Percentiles rank a stretch among this genome's conserved stretches.
These are phyloP conservation scores for Sugiyamaella lignohabitans DNA, from an alignment of 805 yeast genomes.

Conservation along the genomic window DNA sequence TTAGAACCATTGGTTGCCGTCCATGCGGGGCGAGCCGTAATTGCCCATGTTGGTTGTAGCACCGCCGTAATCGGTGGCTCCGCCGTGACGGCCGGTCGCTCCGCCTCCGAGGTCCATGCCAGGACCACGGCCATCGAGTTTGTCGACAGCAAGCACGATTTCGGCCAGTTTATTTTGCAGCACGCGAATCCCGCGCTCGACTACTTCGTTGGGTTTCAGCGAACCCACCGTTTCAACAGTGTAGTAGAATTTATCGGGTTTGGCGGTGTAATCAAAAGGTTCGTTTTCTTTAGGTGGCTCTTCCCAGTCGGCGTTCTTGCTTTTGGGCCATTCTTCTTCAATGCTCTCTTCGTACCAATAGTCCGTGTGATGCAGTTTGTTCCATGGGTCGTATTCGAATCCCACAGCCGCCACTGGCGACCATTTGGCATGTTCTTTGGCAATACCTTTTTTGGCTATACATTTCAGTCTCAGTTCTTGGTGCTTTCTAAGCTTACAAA, in stretches of 20 bases:
- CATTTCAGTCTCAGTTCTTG: constrained; percentile 87
- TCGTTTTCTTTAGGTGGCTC: constrained; percentile 90
- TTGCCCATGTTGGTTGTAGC: background rate
- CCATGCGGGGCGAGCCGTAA: background rate
- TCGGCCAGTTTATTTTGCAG: constrained; percentile 88
- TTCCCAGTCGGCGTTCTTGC: constrained; percentile 88
- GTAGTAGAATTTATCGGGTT: constrained; percentile 74
- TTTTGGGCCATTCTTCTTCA: constrained; percentile 88
- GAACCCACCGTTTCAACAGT: constrained; percentile 92
- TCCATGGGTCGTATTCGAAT: constrained; percentile 99
- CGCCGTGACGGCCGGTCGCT: background rate
- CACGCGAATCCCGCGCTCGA: constrained; percentile 74
- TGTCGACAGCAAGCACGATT: constrained; percentile 61
- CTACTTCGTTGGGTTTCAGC: constrained; percentile 83
- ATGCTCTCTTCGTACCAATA: constrained; percentile 92
- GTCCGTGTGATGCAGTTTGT: constrained; percentile 90
- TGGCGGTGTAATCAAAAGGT: constrained; percentile 74
- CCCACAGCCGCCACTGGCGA: constrained; percentile 94
- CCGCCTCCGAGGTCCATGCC: constrained; percentile 2
- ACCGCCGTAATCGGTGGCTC: background rate
- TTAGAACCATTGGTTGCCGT: background rate
- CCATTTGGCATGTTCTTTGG: constrained; percentile 99
- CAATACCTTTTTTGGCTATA: constrained; percentile 94
- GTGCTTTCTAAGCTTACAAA: constrained; percentile 85
- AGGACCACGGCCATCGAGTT: constrained; percentile 13